Evolutionary conservation across 805 yeast species (phyloP), one percentile per base, ranked within the genome.

Genomic region (Suhomyces vadensis): DNA sequence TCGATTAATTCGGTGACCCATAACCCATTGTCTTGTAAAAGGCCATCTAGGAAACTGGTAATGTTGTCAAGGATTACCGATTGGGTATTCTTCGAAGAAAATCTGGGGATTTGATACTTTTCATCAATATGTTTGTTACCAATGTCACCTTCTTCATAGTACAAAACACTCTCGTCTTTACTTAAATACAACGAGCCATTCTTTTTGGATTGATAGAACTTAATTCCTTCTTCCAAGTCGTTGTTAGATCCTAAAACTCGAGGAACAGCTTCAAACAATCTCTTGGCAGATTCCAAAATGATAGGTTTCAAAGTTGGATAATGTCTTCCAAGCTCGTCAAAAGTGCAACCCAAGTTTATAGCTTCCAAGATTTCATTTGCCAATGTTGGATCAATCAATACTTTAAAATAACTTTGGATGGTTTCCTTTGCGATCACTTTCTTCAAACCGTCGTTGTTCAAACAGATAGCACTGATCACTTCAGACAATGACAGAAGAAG

Each of bases 281-380:
- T 52, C 2, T 70, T 64, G 37, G 82, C 65, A 41, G 79, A 78
- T 3, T 69, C 63, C 40, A 79, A 62, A 17, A 90, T 79, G 0
- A 64, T 55, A 0, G 85, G 82, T 39, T 85, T 81, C 47, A 89
- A 69, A 2, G 76, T 80, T 1, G 95, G 87, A 56, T 87, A 88
- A 57, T 91, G 97, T 56, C 96, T 77, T 2, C 87, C 82, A 38
- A 90, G 64, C 52, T 87, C 95, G 57, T 90, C 96, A 53, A 90
- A 73, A 0, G 84, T 74, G 21, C 77, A 69, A 1, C 95, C 96
- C 13, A 87, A 58, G 23, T 73, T 72, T 10, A 75, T 1, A 81
- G 72, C 53, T 73, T 72, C 41, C 81, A 87, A 1, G 61, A 48
- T 13, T 52, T 53, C 3, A 80, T 72, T 77, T 3, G 88, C 81